A percentile compares a stretch with the other conserved stretches of the same genome.
These are phyloP conservation scores for Brassica carinata DNA, from an alignment of 345 rosid genomes.

Conservation along the genomic window DNA sequence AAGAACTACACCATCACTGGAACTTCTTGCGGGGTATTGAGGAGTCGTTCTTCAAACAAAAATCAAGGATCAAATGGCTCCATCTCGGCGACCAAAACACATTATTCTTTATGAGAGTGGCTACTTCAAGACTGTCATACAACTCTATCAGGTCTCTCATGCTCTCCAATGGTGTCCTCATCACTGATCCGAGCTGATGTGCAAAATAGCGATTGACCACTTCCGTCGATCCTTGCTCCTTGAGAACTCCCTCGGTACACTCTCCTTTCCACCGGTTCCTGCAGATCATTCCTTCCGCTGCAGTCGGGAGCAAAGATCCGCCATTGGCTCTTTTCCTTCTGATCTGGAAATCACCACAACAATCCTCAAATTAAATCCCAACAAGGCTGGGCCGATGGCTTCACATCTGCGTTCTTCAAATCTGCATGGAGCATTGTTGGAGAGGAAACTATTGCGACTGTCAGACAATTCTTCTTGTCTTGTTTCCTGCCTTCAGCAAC, in stretches of 20 bases:
- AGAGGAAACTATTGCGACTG: neutral
- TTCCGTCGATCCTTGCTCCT: neutral
- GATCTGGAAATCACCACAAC: too few species aligned
- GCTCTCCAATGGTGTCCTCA: neutral
- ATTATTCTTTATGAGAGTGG: neutral
- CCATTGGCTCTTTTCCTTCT: too few species aligned
- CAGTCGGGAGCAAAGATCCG: too few species aligned
- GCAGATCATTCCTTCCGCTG: too few species aligned
- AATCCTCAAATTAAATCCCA: neutral
- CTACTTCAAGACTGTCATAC: neutral
- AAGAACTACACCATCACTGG: neutral
- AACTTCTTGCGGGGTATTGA: neutral
- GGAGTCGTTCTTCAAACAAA: neutral
- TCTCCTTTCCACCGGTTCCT: too few species aligned
- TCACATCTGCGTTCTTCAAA: neutral
- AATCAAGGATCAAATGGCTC: neutral
- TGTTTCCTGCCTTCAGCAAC: neutral
- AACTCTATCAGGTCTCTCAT: neutral
- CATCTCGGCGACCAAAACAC: neutral
- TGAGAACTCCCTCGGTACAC: too few species aligned
- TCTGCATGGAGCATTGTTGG: neutral
- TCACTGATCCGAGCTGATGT: neutral
- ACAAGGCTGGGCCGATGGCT: neutral
- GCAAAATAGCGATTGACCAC: neutral
- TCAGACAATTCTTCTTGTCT: neutral